Evolutionary conservation across 257 asterid genomes (phyloP), one percentile per base, ranked within the genome.

Genomic region (Solanum paucissectum): DNA sequence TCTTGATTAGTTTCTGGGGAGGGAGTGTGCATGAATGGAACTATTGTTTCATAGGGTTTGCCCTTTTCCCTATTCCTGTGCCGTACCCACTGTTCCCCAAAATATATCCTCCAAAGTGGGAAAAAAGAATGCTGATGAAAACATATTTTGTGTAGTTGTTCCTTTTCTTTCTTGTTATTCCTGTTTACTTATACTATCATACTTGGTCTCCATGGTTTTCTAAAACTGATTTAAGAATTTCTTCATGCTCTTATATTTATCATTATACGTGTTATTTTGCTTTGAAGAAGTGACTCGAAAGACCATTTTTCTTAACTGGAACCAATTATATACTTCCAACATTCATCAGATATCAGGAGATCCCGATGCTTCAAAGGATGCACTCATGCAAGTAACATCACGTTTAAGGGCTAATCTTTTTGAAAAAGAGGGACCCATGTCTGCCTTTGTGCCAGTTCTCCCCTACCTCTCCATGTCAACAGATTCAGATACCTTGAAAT

Each of bases 361-460:
- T 37, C 88, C 69, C 0, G 89, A 89, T 4, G 76, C 75, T 25
- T 75, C 87, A 25, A 89, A 89, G 87, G 90, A 89, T 66, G 90
- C 90, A 11, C 88, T 89, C 64, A 33, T 89, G 62, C 90, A 89
- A 89, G 90, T 89, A 71, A 89, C 89, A 46, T 89, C 90, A 49
- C 88, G 90, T 25, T 86, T 89, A 83, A 86, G 90, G 73, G 89
- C 90, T 38, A 89, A 89, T 89, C 38, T 89, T 79, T 89, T 89
- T 86, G 90, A 87, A 40, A 86, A 86, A 76, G 90, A 89, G 74
- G 90, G 90, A 21, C 76, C 89, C 32, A 42, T 89, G 60, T 69
- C 88, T 77, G 37, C 90, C 36, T 52, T 86, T 55, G 87, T 89
- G 88, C 90, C 89, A 33, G 87, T 89, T 79, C 87, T 89, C 27